These are phyloP conservation scores for Vachellia pachyceras DNA, from an alignment of 306 rosid genomes.

Conservation along the genomic window DNA sequence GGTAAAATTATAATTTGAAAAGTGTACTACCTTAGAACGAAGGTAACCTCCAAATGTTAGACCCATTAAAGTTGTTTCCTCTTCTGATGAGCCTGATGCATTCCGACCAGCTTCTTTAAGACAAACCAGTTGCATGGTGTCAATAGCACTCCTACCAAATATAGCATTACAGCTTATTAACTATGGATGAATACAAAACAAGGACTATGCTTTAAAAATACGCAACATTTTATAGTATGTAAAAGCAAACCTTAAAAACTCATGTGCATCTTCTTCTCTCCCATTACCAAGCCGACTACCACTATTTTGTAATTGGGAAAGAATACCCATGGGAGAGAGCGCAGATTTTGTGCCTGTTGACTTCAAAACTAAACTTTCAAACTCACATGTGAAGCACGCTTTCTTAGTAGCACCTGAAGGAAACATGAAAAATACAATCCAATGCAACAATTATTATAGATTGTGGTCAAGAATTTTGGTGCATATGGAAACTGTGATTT, in stretches of 20 bases:
- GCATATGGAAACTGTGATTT: constrained; percentile 20
- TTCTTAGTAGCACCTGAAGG: constrained; percentile 72
- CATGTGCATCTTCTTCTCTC: constrained; percentile 98
- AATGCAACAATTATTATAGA: constrained; percentile 27
- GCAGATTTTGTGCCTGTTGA: constrained; percentile 72
- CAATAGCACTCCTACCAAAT: constrained; percentile 75
- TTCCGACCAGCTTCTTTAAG: constrained; percentile 67
- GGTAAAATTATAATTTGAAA: constrained; percentile 9
- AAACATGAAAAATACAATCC: constrained; percentile 34
- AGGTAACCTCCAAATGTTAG: constrained; percentile 96
- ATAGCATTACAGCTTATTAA: constrained; percentile 16
- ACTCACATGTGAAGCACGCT: constrained; percentile 90
- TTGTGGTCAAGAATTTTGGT: constrained; percentile 14
- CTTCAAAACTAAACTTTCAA: constrained; percentile 76
- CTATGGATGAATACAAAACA: constrained; percentile 31
- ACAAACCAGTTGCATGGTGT: constrained; percentile 87
- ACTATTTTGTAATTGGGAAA: constrained; percentile 72
- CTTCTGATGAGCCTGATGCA: constrained; percentile 61
- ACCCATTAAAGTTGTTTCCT: constrained; percentile 83
- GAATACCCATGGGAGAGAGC: constrained; percentile 72
- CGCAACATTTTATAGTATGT: constrained; percentile 21
- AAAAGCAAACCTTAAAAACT: constrained; percentile 74
- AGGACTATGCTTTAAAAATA: background rate
- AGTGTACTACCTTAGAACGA: constrained; percentile 73
- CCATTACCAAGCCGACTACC: constrained; percentile 94